Conservation (phyloP, 176 grass and related monocot genomes). For the Areca catechu region DNA sequence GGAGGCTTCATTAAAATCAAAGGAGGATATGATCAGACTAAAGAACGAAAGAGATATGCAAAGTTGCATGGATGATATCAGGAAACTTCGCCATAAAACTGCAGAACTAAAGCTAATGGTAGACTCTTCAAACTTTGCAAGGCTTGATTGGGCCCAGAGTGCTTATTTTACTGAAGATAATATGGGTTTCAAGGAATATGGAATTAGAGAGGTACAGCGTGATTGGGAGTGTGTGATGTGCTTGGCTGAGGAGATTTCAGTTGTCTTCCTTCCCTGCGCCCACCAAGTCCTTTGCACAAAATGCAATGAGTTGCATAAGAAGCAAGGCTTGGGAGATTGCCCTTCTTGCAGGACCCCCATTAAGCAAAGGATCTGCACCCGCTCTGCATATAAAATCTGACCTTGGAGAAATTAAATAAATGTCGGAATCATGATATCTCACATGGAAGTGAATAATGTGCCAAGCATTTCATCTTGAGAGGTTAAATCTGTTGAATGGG, state of each 20-base stretch:
- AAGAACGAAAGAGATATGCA: background rate
- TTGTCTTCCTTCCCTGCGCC: conserved; percentile 23
- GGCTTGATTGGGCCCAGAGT: conserved; percentile 1
- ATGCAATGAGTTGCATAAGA: conserved; percentile 18
- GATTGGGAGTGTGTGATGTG: conserved; percentile 21
- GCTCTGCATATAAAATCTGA: no score
- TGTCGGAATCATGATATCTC: no score
- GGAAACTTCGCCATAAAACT: background rate
- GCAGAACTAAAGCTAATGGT: background rate
- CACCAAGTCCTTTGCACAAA: conserved; percentile 22
- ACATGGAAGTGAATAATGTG: no score
- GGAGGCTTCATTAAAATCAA: conserved; percentile 3
- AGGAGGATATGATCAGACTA: background rate
- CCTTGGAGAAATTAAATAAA: no score
- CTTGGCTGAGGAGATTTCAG: conserved; percentile 18
- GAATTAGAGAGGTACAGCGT: background rate
- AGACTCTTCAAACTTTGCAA: background rate
- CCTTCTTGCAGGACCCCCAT: conserved; percentile 13
- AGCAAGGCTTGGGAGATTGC: conserved; percentile 12
- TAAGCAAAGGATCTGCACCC: conserved; percentile 7
- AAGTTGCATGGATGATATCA: conserved; percentile 10
- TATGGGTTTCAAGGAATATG: background rate
- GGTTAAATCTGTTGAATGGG: no score
- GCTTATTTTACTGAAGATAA: background rate
- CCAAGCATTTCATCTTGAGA: no score